Evolutionary conservation across 2,329 filamentous ascomycete species (phyloP), one percentile per base, ranked within the genome.

Genomic region (Aspergillus sp.): DNA sequence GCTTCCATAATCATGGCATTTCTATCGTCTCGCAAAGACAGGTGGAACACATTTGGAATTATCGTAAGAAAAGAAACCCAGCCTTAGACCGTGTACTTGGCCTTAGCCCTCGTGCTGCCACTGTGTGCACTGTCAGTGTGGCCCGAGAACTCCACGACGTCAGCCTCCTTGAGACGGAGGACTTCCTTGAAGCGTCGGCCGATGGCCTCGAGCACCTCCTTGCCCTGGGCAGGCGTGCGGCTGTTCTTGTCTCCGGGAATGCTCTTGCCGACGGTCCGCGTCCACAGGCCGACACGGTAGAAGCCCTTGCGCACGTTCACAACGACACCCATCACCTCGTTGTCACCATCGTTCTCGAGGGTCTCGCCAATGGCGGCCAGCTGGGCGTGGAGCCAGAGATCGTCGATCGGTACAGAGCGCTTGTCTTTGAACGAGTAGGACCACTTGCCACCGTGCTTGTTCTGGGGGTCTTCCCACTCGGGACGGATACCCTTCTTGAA

Each of bases 381-480:
- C 86, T 99, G 96, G 58, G 95, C 89, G 73, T 97, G 90, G 55
- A 99, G 85, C 94, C 94, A 99, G 50, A 96, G 82, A 53, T 93
- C 89, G 71, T 99, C 93, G 73, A 96, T 95, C 65, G 93, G 89
- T 71, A 96, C 83, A 62, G 81, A 84, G 68, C 89, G 87, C 84
- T 96, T 96, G 65, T 96, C 90, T 81, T 95, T 95, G 86, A 96
- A 96, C 68, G 90, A 88, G 79, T 95, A 97, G 22, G 93, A 92
- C 94, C 94, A 99, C 78, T 96, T 96, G 76, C 94, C 94, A 65
- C 94, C 94, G 73, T 97, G 91, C 83, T 97, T 99, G 81, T 99
- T 99, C 79, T 97, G 91, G 22, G 85, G 82, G 72, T 99, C 94
- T 76, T 99, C 94, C 94, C 94, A 99, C 77, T 99, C 95, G 33